Evolutionary conservation across 2,329 filamentous ascomycete genomes (phyloP).

Genomic region (Sclerotinia subarctica): DNA sequence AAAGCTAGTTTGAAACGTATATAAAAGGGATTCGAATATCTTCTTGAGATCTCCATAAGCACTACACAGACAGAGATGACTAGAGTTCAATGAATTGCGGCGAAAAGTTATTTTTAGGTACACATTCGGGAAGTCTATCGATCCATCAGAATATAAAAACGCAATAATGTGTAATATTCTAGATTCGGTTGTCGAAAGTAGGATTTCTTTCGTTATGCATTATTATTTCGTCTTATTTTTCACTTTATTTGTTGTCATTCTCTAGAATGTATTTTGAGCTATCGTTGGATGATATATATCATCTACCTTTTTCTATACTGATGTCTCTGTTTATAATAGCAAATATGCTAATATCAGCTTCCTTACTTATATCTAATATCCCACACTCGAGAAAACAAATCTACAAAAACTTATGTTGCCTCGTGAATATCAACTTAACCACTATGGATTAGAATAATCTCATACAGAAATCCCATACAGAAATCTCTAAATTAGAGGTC

Average conservation of each 20-base stretch:
- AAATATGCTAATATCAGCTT: background rate
- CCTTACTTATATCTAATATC: background rate
- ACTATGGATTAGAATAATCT: background rate
- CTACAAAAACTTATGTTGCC: background rate
- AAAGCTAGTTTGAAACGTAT: no score
- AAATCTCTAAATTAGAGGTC: background rate
- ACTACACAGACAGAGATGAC: no score
- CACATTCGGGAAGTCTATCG: background rate
- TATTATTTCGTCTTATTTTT: no score
- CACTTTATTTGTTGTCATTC: background rate
- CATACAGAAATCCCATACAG: background rate
- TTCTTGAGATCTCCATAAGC: background rate
- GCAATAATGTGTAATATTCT: background rate
- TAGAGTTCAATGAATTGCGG: no score
- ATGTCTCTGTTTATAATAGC: background rate
- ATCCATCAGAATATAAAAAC: background rate
- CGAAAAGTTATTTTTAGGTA: background rate
- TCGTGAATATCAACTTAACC: background rate
- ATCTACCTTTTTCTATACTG: background rate
- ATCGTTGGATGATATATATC: background rate
- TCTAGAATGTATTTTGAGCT: rapidly evolving
- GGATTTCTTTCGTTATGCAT: rapidly evolving
- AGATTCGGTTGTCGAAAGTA: no score
- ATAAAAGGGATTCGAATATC: background rate
- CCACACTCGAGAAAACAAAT: background rate